Conservation (phyloP, 2,329 filamentous ascomycete species). For the Aspergillus candidus region DNA sequence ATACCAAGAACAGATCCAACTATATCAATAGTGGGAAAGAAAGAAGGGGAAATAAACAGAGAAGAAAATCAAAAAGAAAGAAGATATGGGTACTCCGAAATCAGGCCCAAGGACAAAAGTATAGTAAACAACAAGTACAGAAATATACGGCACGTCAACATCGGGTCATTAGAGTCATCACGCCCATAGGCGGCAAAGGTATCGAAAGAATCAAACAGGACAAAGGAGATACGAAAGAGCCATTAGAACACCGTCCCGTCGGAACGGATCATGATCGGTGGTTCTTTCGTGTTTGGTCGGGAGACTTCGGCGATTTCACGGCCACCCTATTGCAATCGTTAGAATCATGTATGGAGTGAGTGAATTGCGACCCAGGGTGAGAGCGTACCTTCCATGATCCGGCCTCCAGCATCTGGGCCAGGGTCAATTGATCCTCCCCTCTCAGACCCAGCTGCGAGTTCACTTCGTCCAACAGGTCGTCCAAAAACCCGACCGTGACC, state of each 20-base stretch:
- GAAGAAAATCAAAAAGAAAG: background rate
- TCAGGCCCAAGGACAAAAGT: background rate
- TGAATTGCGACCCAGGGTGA: background rate
- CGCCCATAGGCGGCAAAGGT: constrained; percentile 21
- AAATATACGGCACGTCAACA: constrained; percentile 11
- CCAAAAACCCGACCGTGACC: constrained; percentile 67
- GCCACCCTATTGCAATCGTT: constrained; percentile 58
- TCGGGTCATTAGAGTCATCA: constrained; percentile 31
- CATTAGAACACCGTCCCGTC: constrained; percentile 90
- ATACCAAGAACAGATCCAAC: background rate
- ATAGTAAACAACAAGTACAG: constrained; percentile 1
- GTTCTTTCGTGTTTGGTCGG: constrained; percentile 90
- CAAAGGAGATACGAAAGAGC: constrained; percentile 13
- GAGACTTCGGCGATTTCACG: constrained; percentile 94
- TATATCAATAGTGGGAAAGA: constrained; percentile 4
- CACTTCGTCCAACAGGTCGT: constrained; percentile 63
- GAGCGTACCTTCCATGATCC: constrained; percentile 92
- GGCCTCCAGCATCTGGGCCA: constrained; percentile 89
- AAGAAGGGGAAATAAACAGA: constrained; percentile 4
- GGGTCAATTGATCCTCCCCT: constrained; percentile 63
- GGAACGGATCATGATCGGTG: constrained; percentile 91
- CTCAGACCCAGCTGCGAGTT: constrained; percentile 62
- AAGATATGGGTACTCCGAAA: constrained; percentile 1
- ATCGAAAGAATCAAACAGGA: constrained; percentile 22
- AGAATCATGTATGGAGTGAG: constrained; percentile 10